Base-by-base conservation (phyloP, 106 monocot species). In the Triglochin maritima region DNA sequence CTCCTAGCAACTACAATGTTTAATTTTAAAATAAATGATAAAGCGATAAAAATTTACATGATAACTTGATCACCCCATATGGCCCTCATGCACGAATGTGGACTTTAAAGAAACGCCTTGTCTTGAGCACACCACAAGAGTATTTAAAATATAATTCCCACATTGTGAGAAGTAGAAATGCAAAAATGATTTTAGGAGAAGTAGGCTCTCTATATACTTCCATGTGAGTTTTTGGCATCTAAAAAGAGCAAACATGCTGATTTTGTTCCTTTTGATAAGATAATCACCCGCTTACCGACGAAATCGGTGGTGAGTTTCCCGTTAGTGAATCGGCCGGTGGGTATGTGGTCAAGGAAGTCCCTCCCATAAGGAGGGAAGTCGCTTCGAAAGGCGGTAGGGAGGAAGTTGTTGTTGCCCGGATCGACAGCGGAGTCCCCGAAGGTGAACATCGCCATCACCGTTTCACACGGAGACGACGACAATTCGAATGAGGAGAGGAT, bases 391-490 rank as follows among this genome's bases (percentile, higher is more conserved):
- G 74, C 57, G 3, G 88, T 89, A 13, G 42, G 29, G 45, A 86
- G 69, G 48, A 15, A 74, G 66, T 93, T 88, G 76, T 93, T 88
- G 81, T 88, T 88, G 41, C 93, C 93, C 0, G 93, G 72, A 54
- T 93, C 93, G n/a, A 93, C 81, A n/a, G 86, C 80, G 8, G 93
- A 93, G 80, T 93, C 93, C 0, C 88, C 88, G 65, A 93, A 89
- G 44, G 81, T 81, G 9, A 91, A 75, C 15, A 87, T 29, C 3
- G 86, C 83, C 4, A 86, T 78, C 29, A 75, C 70, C 8, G 42
- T 7, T 6, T 57, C 42, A 60, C 74, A 74, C 0, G 65, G 44
- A n/a, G n/a, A n/a, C 29, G 64, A 44, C 62, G 62, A 12, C 41
- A 7, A 4, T 7, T 65, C 15, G 65, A n/a, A 65, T 15, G 12